Evolutionary conservation across 768 basidiomycete species (phyloP), one percentile per base, ranked within the genome.

Genomic region (Amanita subjunquillea): DNA sequence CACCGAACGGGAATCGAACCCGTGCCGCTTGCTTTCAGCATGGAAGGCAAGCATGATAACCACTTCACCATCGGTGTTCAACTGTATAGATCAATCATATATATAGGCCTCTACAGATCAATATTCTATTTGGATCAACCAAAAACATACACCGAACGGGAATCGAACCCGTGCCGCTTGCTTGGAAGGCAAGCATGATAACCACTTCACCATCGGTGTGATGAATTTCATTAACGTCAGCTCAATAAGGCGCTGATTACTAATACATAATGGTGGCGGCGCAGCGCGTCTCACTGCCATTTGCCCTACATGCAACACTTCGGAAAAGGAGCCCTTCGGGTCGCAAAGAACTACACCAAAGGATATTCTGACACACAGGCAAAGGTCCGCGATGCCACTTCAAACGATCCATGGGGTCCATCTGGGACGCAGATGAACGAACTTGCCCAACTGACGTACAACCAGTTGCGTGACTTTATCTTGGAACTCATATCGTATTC

Each of bases 381-480:
- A 40, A 98, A 98, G 68, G 91, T 97, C 55, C 82, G 94, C 55
- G 93, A 95, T 73, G 91, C 93, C 37, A 97, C 93, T 15, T 92
- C 90, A 22, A 97, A 97, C 71, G 95, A 98, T 65, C 91, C 95
- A 8, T 96, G 93, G 92, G 95, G 95, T 0, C 95, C 95, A 4
- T 89, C 88, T 6, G 94, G 95, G 4, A 91, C 91, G 1, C 94
- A 95, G 75, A 98, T 99, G 96, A 96, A 96, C 72, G 95, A 97
- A 72, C 81, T 99, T 58, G 95, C 95, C 0, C 92, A 96, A 66
- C 65, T 98, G 69, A 94, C 91, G 13, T 97, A 91, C 68, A 96
- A 96, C 70, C 95, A 96, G 94, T 75, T 54, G 44, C 50, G 54
- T 34, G 20, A 36, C 48, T 39, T 51, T 20, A 22, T 32, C 23